Evolutionary conservation across 345 rosid genomes (phyloP).

Genomic region (rapeseed (Brassica napus)): DNA sequence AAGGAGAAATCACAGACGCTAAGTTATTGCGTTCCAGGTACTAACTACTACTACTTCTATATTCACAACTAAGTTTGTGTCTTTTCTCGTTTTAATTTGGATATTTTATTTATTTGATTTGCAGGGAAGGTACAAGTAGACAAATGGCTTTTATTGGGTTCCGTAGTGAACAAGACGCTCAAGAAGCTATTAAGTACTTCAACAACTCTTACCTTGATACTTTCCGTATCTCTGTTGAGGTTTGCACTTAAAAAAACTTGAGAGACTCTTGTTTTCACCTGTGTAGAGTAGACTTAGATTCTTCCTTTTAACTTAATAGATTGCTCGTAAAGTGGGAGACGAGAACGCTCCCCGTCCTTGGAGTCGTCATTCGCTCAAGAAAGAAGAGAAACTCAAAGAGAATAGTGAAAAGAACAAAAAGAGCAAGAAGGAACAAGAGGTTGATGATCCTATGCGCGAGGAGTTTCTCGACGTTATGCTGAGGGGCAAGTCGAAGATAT

Average conservation of each 20-base stretch:
- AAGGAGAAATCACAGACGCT: constrained; percentile 81
- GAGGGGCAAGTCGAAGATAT: constrained; percentile 67
- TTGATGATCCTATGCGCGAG: constrained; percentile 51
- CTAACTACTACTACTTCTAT: background rate
- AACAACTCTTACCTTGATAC: constrained; percentile 68
- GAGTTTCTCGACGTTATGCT: constrained; percentile 89
- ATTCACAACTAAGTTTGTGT: background rate
- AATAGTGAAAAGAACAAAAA: constrained; percentile 30
- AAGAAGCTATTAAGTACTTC: constrained; percentile 78
- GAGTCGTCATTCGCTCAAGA: constrained; percentile 72
- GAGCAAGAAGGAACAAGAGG: constrained; percentile 34
- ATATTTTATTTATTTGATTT: background rate
- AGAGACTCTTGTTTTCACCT: constrained; percentile 2
- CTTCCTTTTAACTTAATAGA: constrained; percentile 39
- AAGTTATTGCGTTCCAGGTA: constrained; percentile 80
- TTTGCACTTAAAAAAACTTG: constrained; percentile 19
- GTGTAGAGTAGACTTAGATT: background rate
- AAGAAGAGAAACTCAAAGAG: constrained; percentile 30
- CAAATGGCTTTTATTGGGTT: constrained; percentile 87
- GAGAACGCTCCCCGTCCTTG: constrained; percentile 74
- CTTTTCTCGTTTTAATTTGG: background rate
- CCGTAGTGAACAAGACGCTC: constrained; percentile 69
- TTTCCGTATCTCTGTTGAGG: constrained; percentile 75
- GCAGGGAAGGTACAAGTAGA: constrained; percentile 82
- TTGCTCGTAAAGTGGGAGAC: constrained; percentile 75